These are phyloP conservation scores for Podaxis carcinomalis DNA, from an alignment of 768 basidiomycete genomes.

Conservation along the genomic window DNA sequence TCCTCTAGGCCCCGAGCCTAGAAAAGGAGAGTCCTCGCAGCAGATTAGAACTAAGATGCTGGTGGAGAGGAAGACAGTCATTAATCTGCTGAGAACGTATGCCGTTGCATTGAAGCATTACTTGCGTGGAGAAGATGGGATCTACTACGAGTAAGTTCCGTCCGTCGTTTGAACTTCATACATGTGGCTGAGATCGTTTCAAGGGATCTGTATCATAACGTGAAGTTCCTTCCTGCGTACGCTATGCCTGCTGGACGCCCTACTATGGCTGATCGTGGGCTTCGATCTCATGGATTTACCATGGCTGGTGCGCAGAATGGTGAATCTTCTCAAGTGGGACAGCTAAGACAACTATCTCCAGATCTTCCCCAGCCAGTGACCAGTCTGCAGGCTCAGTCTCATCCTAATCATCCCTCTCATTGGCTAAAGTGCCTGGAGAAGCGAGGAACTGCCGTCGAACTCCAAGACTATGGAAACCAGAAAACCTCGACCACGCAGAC, in stretches of 20 bases:
- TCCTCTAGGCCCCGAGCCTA: slow-evolving; percentile 19
- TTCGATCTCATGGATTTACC: background rate
- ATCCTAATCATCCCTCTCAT: background rate
- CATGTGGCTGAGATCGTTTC: background rate
- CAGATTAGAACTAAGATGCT: slow-evolving; percentile 41
- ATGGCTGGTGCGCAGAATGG: background rate
- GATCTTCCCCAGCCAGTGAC: slow-evolving; percentile 23
- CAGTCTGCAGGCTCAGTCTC: background rate
- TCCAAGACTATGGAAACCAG: background rate
- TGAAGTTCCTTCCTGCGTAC: slow-evolving; percentile 70
- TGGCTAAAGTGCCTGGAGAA: background rate
- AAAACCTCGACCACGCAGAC: background rate
- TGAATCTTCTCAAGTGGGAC: background rate
- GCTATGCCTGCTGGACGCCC: slow-evolving; percentile 47
- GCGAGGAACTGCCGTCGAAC: too few relatives aligned
- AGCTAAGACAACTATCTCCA: slow-evolving; percentile 7
- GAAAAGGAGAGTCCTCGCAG: slow-evolving; percentile 18
- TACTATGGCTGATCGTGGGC: slow-evolving; percentile 21
- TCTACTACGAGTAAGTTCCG: slow-evolving; percentile 36
- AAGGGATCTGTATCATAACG: slow-evolving; percentile 62
- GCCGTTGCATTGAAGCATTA: slow-evolving; percentile 69
- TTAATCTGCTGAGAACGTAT: slow-evolving; percentile 66
- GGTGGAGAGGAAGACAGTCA: slow-evolving; percentile 64
- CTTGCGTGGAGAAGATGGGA: slow-evolving; percentile 53
- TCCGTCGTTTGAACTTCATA: background rate